These are phyloP conservation scores for Pisolithus marmoratus DNA, from an alignment of 768 basidiomycete genomes.

Conservation along the genomic window DNA sequence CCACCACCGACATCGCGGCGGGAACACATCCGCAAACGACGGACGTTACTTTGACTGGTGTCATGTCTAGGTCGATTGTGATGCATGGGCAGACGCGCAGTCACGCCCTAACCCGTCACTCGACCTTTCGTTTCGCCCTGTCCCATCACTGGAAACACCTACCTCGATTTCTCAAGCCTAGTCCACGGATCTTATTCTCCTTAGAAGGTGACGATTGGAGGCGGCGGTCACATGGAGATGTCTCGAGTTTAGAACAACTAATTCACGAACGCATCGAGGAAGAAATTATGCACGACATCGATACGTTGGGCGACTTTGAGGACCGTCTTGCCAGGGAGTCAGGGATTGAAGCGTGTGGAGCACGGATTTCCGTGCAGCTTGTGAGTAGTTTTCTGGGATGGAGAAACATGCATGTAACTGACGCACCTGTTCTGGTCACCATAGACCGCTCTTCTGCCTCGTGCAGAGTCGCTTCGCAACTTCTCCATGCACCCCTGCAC, in stretches of 20 bases:
- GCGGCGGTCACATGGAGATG: slow-evolving; percentile 4
- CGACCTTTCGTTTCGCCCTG: slow-evolving; percentile 1
- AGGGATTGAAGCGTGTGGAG: slow-evolving; percentile 41
- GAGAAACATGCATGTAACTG: background rate
- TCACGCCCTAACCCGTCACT: slow-evolving; percentile 20
- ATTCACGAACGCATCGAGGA: slow-evolving; percentile 60
- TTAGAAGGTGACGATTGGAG: slow-evolving; percentile 40
- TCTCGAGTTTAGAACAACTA: slow-evolving; percentile 17
- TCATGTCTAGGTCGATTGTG: slow-evolving; percentile 11
- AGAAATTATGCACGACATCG: slow-evolving; percentile 73
- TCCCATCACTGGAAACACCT: background rate
- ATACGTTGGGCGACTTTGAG: slow-evolving; percentile 80
- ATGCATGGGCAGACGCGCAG: slow-evolving; percentile 23
- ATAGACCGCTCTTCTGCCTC: slow-evolving; percentile 66
- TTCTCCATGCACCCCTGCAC: slow-evolving; percentile 50
- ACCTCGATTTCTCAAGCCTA: background rate
- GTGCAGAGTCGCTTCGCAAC: slow-evolving; percentile 53
- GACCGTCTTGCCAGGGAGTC: slow-evolving; percentile 30
- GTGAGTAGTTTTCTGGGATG: slow-evolving; percentile 33
- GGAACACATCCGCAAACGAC: slow-evolving; percentile 6
- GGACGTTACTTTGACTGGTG: slow-evolving; percentile 12
- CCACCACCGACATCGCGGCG: background rate
- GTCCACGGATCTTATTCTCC: slow-evolving; percentile 28
- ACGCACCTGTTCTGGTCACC: background rate
- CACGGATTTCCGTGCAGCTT: slow-evolving; percentile 85